Conservation (phyloP, 1,284 basidiomycete species). For the Gymnopus androsaceus region DNA sequence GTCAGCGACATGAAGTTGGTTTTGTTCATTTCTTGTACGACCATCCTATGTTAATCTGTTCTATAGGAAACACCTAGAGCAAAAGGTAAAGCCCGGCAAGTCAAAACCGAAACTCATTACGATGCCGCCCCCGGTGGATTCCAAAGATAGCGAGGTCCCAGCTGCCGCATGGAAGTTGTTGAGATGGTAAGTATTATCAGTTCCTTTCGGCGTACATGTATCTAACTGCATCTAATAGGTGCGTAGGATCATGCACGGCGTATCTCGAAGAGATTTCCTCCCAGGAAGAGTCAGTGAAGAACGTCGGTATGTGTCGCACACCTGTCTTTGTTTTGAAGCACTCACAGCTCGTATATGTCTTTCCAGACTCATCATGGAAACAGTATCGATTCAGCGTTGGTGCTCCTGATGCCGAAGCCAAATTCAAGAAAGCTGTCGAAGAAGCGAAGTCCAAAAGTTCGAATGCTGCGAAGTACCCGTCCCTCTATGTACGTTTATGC, state of each 20-base stretch:
- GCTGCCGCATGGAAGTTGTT: constrained; percentile 63
- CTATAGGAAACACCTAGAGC: constrained; percentile 45
- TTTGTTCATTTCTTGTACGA: not conserved
- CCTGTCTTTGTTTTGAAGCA: not conserved
- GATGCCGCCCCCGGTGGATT: constrained; percentile 36
- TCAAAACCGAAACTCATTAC: constrained; percentile 52
- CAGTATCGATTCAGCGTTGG: constrained; percentile 69
- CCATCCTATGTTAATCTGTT: not conserved
- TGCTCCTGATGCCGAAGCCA: constrained; percentile 65
- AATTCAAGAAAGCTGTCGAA: constrained; percentile 47
- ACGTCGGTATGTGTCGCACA: constrained; percentile 47
- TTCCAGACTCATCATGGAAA: constrained; percentile 45
- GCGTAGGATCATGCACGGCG: constrained; percentile 66
- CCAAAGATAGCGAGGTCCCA: too few relatives aligned
- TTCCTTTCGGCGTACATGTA: not conserved
- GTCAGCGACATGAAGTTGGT: constrained; percentile 53
- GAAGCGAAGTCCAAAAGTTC: constrained; percentile 35
- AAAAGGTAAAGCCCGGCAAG: constrained; percentile 47
- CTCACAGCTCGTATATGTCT: not conserved
- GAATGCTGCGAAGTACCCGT: constrained; percentile 50
- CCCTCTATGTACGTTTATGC: constrained; percentile 48
- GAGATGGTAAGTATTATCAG: constrained; percentile 46
- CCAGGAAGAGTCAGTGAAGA: constrained; percentile 48
- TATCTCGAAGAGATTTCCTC: constrained; percentile 61
- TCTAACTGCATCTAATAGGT: constrained; percentile 37